A percentile compares a stretch with the other conserved stretches of the same genome.
Evolutionary conservation across 441 rosid species (phyloP).

Genomic region (Sinapis alba): DNA sequence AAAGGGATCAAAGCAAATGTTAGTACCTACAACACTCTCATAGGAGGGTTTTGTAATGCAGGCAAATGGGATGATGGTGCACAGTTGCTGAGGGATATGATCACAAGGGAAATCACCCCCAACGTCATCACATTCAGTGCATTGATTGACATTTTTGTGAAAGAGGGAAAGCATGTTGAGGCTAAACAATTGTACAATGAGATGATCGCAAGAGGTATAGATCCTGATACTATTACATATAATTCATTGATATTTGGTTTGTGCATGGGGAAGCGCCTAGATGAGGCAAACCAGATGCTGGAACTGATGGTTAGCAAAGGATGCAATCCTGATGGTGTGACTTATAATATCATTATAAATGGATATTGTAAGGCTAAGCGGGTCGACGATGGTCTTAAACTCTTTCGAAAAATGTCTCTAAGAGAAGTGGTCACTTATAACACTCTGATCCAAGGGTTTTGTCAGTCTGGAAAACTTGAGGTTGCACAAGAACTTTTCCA

Average conservation of each 20-base stretch:
- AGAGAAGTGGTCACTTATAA: background rate
- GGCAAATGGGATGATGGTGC: constrained; percentile 14
- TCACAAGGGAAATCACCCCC: background rate
- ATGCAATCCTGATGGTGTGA: background rate
- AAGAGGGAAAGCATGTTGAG: background rate
- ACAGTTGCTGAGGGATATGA: constrained; percentile 11
- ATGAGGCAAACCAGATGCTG: background rate
- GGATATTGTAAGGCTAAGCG: background rate
- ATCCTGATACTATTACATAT: background rate
- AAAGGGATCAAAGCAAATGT: constrained; percentile 3
- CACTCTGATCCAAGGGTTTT: background rate
- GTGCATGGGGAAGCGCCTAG: background rate
- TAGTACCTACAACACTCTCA: background rate
- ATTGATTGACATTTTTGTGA: constrained; percentile 8
- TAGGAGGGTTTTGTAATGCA: background rate
- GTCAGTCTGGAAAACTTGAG: background rate
- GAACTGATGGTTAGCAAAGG: background rate
- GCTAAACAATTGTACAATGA: background rate
- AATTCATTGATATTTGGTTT: background rate
- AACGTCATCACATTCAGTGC: background rate
- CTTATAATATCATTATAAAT: background rate
- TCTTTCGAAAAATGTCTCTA: background rate
- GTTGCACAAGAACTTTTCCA: constrained; percentile 4
- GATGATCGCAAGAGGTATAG: constrained; percentile 7
- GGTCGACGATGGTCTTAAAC: background rate